Base-by-base conservation (phyloP, 2,329 filamentous ascomycete species). In the Mariannaea sp. region DNA sequence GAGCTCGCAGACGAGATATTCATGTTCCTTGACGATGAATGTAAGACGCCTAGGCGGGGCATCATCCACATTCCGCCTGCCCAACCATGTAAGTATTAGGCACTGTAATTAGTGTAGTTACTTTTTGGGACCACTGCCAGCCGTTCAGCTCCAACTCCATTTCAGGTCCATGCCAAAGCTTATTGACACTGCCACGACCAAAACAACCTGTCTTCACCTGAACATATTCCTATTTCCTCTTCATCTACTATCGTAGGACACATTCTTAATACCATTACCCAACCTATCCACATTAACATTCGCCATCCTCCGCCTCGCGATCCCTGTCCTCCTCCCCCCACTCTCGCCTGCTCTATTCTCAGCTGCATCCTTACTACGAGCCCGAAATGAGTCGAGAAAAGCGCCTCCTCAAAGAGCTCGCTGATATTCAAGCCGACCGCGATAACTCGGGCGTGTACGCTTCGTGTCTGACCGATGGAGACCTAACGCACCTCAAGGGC, bases 401-500 rank as follows among this genome's bases (percentile, higher is more conserved):
- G 44, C 81, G 86, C 44, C 81, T 94, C 47, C 77, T 82, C 59
- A 93, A 92, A 73, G 90, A 94, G 79, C 79, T 94, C 50, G 75
- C 77, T 56, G 90, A 93, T 67, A 90, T 94, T 61, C 75, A 85
- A 43, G 78, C 79, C 56, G 94, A 99, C 79, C 75, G 70, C 56
- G 80, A 82, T 50, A 82, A 84, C 56, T 95, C 91, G 16, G 87
- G 90, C 56, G 90, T 97, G 65, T 80, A 80, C 24, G 90, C 89
- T 12, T 77, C 84, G 47, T 80, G 86, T 1, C 75, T 85, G 52
- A 80, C 83, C 56, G 82, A 82, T 40, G 81, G 84, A 58, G 88
- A 92, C 72, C 77, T 97, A 51, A 90, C 87, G 53, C 89, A 93
- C 67, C 84, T 99, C 57, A 86, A 86, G 62, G 94, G 93, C 53